Percentiles rank a stretch among this genome's conserved stretches.
Conservation (phyloP, 306 rosid species). For the Heteromeles arbutifolia region DNA sequence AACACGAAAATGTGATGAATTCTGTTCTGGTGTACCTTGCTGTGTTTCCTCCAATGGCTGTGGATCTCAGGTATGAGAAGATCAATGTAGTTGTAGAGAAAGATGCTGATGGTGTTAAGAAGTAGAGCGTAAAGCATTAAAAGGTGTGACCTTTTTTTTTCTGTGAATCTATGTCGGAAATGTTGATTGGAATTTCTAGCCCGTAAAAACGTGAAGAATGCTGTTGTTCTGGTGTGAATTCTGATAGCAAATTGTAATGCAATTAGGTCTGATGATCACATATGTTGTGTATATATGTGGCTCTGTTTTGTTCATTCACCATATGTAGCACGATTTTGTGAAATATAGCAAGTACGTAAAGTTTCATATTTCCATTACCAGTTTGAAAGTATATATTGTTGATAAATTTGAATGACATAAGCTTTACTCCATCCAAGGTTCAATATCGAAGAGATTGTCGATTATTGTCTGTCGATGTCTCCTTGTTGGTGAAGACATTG, state of each 20-base stretch:
- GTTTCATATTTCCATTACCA: background rate
- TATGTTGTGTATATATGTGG: background rate
- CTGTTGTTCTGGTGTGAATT: background rate
- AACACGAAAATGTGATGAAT: background rate
- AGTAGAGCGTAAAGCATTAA: background rate
- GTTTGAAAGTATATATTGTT: background rate
- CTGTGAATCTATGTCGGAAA: background rate
- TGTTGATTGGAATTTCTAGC: background rate
- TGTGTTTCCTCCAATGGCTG: slow-evolving; percentile 20
- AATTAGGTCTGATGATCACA: background rate
- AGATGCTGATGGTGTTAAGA: slow-evolving; percentile 7
- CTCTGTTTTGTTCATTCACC: background rate
- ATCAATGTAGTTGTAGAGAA: slow-evolving; percentile 58
- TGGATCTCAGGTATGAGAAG: slow-evolving; percentile 51
- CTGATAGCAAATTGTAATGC: background rate
- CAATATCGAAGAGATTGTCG: no score
- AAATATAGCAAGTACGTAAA: background rate
- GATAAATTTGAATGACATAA: background rate
- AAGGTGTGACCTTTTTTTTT: background rate
- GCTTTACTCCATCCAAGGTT: background rate
- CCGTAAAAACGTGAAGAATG: background rate
- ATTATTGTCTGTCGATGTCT: background rate
- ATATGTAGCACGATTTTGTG: background rate
- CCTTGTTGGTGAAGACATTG: background rate
- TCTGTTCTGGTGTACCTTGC: slow-evolving; percentile 7